Evolutionary conservation across 352 stramenopile species (phyloP), one percentile per base, ranked within the genome.

Genomic region (Phytophthora tentaculata): DNA sequence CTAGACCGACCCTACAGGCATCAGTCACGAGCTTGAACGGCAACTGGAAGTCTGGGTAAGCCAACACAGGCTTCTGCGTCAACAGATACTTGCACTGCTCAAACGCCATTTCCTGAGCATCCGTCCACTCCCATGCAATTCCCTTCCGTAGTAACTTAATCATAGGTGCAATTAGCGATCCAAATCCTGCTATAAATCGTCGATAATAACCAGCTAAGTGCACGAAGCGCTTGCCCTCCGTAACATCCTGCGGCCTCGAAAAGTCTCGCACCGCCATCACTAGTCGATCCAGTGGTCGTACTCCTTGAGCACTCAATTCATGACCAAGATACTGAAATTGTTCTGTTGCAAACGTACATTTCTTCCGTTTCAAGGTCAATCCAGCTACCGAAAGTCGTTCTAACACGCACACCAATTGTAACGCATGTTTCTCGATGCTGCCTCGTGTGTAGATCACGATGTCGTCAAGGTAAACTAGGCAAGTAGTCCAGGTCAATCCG

Each of bases 1-100:
- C 28, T 8, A 32, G 28, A 8, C 28, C 28, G 5, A 32, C 28
- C 9, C 9, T 5, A 8, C 28, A 9, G 28, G 28, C 28, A 8
- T 32, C 28, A 5, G 28, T 32, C 5, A 32, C 28, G 5, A 32
- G 5, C 5, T 23, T 13, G 17, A 50, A 61, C 5, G 54, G 54
- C 13, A 61, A 17, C 17, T 6, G 26, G 12, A 61, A 52, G 13
- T 51, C 26, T 14, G 52, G 54, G 17, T 61, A 61, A 16, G 26
- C 24, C 5, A 61, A 12, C 22, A 61, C 9, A 3, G 54, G 24
- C 43, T 51, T 51, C 14, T 8, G 51, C 2, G 54, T 61, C 9
- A 61, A 37, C 2, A 61, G 19, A 14, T 7, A 10, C n/a, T 61
- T 61, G 22, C 51, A 23, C 3, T 37, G 16, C 16, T 50, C 23